These are phyloP conservation scores for Nitzschia putrida DNA, from an alignment of 108 stramenopile genomes.

Conservation along the genomic window DNA sequence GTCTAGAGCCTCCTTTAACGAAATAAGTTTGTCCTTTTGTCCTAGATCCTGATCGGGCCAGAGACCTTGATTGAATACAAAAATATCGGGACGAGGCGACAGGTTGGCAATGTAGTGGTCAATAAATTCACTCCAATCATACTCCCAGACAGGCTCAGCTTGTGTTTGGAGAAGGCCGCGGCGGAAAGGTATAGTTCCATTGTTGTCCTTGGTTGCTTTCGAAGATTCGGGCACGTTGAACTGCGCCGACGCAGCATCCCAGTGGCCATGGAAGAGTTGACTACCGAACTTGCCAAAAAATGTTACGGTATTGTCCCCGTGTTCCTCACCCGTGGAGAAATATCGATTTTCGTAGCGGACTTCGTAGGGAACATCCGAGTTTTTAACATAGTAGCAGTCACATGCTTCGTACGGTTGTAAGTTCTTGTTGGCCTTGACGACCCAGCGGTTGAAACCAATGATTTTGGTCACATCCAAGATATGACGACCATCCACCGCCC, in stretches of 20 bases:
- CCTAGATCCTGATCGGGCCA: constrained; percentile 20
- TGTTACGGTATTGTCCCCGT: constrained; percentile 12
- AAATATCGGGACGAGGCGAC: constrained; percentile 24
- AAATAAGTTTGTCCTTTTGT: constrained; percentile 1
- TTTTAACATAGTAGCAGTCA: constrained; percentile 29
- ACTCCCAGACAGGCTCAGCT: too few species aligned
- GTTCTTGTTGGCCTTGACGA: constrained; percentile 10
- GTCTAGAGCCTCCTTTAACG: constrained; percentile 10
- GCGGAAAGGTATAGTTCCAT: too few species aligned
- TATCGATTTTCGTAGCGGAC: neutral
- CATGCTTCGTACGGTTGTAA: constrained; percentile 36
- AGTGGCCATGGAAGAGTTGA: constrained; percentile 24
- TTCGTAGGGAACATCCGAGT: neutral
- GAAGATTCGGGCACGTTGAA: too few species aligned
- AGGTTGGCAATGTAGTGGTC: constrained; percentile 24
- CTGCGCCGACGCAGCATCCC: neutral
- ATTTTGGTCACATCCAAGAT: neutral
- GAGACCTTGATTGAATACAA: constrained; percentile 34
- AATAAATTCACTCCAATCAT: constrained; percentile 21
- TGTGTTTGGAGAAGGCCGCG: too few species aligned
- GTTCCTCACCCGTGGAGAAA: neutral
- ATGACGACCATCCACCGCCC: constrained; percentile 1
- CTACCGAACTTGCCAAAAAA: constrained; percentile 29
- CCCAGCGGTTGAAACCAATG: constrained; percentile 36
- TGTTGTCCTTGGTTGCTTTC: too few species aligned